These are phyloP conservation scores for Saccharum officinarum DNA, from an alignment of 176 grass and related monocot genomes.

Conservation along the genomic window DNA sequence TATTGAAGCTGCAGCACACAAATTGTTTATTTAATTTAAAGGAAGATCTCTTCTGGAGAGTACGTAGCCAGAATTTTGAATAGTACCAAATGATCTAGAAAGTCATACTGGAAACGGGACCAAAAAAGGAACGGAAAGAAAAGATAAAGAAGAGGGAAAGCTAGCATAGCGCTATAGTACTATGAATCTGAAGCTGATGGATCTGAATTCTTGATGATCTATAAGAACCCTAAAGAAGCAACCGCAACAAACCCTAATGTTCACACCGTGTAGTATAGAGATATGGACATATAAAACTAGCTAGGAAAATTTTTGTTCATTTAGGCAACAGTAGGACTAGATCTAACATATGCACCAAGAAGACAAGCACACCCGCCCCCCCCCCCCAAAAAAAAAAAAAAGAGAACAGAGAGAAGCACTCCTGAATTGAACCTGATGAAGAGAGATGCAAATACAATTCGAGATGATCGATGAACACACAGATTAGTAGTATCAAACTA, in stretches of 20 bases:
- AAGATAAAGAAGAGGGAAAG: slow-evolving; percentile 18
- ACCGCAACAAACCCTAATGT: slow-evolving; percentile 42
- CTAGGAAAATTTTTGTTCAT: background rate
- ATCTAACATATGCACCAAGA: slow-evolving; percentile 31
- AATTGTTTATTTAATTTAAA: slow-evolving; percentile 40
- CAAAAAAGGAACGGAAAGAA: slow-evolving; percentile 25
- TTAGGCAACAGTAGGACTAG: slow-evolving; percentile 33
- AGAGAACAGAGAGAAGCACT: background rate
- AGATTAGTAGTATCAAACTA: slow-evolving; percentile 19
- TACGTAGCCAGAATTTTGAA: slow-evolving; percentile 30
- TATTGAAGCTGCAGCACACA: slow-evolving; percentile 21
- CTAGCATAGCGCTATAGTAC: background rate
- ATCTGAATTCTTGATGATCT: slow-evolving; percentile 33
- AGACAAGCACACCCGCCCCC: background rate
- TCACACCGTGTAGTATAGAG: slow-evolving; percentile 21
- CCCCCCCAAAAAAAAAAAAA: too few relatives aligned
- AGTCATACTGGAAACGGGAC: slow-evolving; percentile 33
- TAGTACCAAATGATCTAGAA: slow-evolving; percentile 42
- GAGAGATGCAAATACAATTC: slow-evolving; percentile 11
- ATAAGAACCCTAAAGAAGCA: slow-evolving; percentile 40
- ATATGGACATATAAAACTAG: background rate
- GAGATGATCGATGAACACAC: slow-evolving; percentile 11
- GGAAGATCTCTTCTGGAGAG: slow-evolving; percentile 34
- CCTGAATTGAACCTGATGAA: too few relatives aligned
- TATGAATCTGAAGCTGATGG: background rate